These are phyloP conservation scores for Metschnikowia henanensis DNA, from an alignment of 805 yeast species.

Conservation along the genomic window DNA sequence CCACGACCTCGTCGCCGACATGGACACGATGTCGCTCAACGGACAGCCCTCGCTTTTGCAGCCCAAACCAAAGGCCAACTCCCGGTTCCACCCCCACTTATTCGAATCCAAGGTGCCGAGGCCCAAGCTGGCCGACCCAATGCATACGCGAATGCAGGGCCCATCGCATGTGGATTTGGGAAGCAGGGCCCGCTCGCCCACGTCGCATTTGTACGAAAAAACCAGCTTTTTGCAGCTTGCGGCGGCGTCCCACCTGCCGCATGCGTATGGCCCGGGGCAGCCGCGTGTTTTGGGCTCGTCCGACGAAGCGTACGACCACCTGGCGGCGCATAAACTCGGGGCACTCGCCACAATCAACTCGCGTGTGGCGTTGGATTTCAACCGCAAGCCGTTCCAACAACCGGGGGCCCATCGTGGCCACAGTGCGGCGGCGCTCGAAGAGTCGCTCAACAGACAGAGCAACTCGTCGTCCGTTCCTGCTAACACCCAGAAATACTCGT, in stretches of 20 bases:
- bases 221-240: slow-evolving; percentile 42
- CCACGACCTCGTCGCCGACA: slow-evolving; percentile 13
- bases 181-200: slow-evolving; percentile 40
- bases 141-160: slow-evolving; percentile 12
- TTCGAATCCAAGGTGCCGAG: slow-evolving; percentile 20
- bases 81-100: slow-evolving; percentile 16
- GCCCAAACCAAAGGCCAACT: slow-evolving; percentile 20
- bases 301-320: slow-evolving; percentile 26
- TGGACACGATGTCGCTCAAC: slow-evolving; percentile 16
- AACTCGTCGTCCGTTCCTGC: slow-evolving; percentile 41
- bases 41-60: slow-evolving; percentile 13
- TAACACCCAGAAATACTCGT: slow-evolving; percentile 17
- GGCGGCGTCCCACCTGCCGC: slow-evolving; percentile 22
- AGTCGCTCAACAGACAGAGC: slow-evolving; percentile 34
- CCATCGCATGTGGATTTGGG: slow-evolving; percentile 12
- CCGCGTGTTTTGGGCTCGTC: background rate
- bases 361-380: slow-evolving; percentile 48
- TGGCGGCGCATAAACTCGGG: slow-evolving; percentile 56
- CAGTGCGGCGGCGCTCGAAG: slow-evolving; percentile 25
- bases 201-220: slow-evolving; percentile 43
- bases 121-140: slow-evolving; percentile 24
- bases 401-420: slow-evolving; percentile 6
- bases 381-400: slow-evolving; percentile 26
- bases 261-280: slow-evolving; percentile 7
- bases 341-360: slow-evolving; percentile 66